Evolutionary conservation across 192 early-diverging fungal species (phyloP), one percentile per base, ranked within the genome.

Genomic region (Gonapodya prolifera): DNA sequence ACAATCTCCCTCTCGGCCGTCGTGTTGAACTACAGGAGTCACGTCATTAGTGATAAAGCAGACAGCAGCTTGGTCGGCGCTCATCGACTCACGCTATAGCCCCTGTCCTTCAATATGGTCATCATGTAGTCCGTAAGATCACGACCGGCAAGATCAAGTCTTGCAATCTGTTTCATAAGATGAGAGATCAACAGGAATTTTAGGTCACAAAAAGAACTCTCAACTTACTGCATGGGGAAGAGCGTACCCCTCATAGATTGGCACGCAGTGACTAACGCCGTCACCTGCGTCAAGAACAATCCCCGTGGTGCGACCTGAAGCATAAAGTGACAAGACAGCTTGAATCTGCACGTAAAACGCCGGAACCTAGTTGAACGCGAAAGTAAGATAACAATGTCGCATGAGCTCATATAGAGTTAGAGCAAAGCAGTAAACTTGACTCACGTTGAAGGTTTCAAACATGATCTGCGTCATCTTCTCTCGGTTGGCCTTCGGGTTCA

Each of bases 381-480:
- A n/a, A n/a, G n/a, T n/a, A n/a, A n/a, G n/a, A n/a, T 69, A n/a
- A n/a, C 13, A 69, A 69, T 8, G 8, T 69, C n/a, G 45, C n/a
- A n/a, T 16, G 45, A 69, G 8, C n/a, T 69, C 13, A n/a, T 8
- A 8, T 8, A 8, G 13, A 8, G 45, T 16, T n/a, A n/a, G 45
- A 8, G 13, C 13, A n/a, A 69, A 69, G 8, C 45, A 69, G 45
- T 69, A 8, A n/a, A 69, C n/a, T n/a, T n/a, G 45, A 8, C 45
- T 69, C 8, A 81, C 89, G 84, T 96, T 96, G 91, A 97, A 99
- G 81, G 94, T 95, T 89, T 99, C 97, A 80, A 99, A 99, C 95
- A 98, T 97, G 84, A 99, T 96, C 87, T 99, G 94, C 79, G 93
- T 94, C 96, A 97, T 98, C 92, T 97, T 98, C 84, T 97, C 96